A percentile compares a stretch with the other conserved stretches of the same genome.
phyloP scores from a whole-genome alignment of 768 basidiomycete species.

The Phanerochaete carnosa region DNA sequence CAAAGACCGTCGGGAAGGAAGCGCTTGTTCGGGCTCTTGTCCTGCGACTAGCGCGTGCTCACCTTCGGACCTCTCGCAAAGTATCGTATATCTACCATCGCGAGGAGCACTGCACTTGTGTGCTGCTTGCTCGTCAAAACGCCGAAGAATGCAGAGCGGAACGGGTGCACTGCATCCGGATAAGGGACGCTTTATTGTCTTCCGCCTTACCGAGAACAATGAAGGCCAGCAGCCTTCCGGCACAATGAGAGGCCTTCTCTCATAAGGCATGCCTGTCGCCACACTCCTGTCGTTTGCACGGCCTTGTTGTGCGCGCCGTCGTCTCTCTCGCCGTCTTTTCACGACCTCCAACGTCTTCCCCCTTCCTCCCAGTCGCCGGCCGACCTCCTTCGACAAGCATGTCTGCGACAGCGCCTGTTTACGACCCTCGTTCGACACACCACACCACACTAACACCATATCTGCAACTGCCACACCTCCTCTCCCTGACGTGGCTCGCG shows the following conservation, averaged over 20 bases:
- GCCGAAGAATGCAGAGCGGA: not conserved
- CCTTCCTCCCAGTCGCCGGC: constrained; percentile 24
- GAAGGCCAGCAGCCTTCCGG: constrained; percentile 11
- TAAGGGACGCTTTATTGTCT: constrained; percentile 10
- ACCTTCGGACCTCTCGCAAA: not conserved
- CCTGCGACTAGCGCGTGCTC: not conserved
- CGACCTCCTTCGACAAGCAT: constrained; percentile 25
- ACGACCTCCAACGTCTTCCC: constrained; percentile 15
- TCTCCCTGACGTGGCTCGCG: constrained; percentile 88
- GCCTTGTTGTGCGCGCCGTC: constrained; percentile 10
- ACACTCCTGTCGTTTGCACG: not conserved
- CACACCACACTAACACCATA: constrained; percentile 63
- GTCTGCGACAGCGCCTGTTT: constrained; percentile 45
- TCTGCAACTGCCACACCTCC: constrained; percentile 75
- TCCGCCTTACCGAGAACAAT: constrained; percentile 5
- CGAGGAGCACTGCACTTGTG: not conserved
- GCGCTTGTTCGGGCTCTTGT: not conserved
- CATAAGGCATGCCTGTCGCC: constrained; percentile 11
- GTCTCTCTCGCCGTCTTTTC: constrained; percentile 19
- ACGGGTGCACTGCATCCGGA: not conserved
- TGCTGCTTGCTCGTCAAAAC: not conserved
- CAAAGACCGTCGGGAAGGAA: not conserved
- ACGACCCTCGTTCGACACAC: constrained; percentile 46
- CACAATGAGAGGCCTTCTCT: constrained; percentile 20
- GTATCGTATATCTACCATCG: not conserved